These are phyloP conservation scores for Cryphonectria japonica DNA, from an alignment of 2,329 filamentous ascomycete genomes.

Conservation along the genomic window DNA sequence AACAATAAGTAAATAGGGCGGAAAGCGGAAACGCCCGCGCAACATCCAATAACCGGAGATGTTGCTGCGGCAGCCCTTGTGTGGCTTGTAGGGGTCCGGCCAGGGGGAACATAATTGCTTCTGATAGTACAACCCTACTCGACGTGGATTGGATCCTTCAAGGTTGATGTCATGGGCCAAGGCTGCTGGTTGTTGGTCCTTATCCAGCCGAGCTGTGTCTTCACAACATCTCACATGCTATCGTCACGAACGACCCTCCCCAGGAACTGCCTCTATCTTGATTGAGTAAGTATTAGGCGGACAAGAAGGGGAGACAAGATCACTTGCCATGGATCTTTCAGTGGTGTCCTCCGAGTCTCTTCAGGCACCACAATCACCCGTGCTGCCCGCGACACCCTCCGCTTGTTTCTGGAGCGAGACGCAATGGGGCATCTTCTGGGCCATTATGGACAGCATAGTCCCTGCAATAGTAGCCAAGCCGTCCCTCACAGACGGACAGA, in stretches of 20 bases:
- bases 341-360: constrained; percentile 20
- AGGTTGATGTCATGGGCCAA: not conserved
- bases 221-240: not conserved
- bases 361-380: constrained; percentile 29
- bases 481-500: constrained; percentile 42
- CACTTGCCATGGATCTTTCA: not conserved
- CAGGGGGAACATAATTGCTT: not conserved
- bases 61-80: not conserved
- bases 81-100: not conserved
- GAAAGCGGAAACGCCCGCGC: not conserved
- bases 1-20: not conserved
- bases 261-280: not conserved
- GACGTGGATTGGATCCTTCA: not conserved
- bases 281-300: not conserved
- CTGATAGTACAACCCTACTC: not conserved
- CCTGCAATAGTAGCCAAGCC: constrained; percentile 58
- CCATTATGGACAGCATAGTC: constrained; percentile 62
- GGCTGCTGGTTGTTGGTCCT: not conserved
- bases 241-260: not conserved
- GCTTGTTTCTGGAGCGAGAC: constrained; percentile 47
- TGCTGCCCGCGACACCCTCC: constrained; percentile 35
- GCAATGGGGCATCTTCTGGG: constrained; percentile 59
- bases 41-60: not conserved
- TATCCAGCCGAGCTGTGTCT: not conserved
- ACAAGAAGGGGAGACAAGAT: not conserved